A percentile compares a stretch with the other conserved stretches of the same genome.
Evolutionary conservation across 1,284 basidiomycete genomes (phyloP).

Genomic region (Tilletia indica): DNA sequence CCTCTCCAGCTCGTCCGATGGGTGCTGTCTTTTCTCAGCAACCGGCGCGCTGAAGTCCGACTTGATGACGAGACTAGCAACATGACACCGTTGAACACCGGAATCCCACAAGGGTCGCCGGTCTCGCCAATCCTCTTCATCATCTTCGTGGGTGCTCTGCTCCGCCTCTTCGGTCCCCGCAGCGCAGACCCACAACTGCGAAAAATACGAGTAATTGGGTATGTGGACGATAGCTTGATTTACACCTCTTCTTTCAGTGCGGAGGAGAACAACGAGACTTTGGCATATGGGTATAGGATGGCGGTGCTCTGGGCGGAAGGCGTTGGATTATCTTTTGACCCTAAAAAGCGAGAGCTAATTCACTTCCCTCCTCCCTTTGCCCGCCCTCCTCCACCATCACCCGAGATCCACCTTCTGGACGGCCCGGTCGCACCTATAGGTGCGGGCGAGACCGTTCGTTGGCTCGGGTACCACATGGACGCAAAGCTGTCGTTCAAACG

Average conservation of each 20-base stretch:
- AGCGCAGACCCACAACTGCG: background rate
- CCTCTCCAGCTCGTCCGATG: background rate
- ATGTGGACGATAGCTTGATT: background rate
- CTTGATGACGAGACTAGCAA: background rate
- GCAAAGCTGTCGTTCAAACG: constrained; percentile 42
- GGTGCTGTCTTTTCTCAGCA: too few relatives aligned
- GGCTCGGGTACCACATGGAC: constrained; percentile 56
- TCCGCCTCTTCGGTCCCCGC: background rate
- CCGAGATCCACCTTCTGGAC: background rate
- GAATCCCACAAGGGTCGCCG: background rate
- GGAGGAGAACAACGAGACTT: background rate
- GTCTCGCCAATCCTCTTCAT: constrained; percentile 6
- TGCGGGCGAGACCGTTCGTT: constrained; percentile 25
- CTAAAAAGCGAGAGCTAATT: background rate
- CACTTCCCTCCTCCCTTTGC: background rate
- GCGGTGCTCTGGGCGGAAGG: background rate
- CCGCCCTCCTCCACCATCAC: background rate
- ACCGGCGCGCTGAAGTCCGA: background rate
- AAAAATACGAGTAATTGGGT: background rate
- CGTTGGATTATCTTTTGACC: background rate
- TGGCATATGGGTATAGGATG: background rate
- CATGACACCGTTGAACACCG: background rate
- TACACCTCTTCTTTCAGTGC: background rate
- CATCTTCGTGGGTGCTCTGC: constrained; percentile 2
- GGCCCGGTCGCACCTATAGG: background rate